Evolutionary conservation across 2,329 filamentous ascomycete genomes (phyloP), one percentile per base, ranked within the genome.

Genomic region (Graphilbum fragrans): DNA sequence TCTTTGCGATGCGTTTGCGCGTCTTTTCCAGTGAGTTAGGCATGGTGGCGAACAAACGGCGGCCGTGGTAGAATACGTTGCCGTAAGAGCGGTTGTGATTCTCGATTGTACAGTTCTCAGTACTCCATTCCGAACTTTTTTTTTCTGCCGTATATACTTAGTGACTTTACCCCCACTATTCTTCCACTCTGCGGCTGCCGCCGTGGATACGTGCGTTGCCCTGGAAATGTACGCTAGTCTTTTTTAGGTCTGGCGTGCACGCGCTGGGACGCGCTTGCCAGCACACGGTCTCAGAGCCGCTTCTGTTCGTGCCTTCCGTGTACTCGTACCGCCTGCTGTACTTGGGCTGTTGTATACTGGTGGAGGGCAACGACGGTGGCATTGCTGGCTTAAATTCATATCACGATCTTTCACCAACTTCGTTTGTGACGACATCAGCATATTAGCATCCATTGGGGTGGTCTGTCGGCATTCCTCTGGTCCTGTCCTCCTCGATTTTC

Each of bases 1-100:
- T 95, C 67, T 94, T 94, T 27, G 78, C 68, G 49, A 96, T 90
- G 49, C 86, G 78, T 65, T 96, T 96, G 48, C 83, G 77, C 18
- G 92, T 83, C 58, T 95, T 96, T 48, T 77, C 66, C 7, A 95
- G 64, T 35, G 80, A 76, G 56, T 78, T 82, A 14, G 85, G 74
- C 87, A 94, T 94, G 20, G 31, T 53, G 23, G 23, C 23, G 23
- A 12, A 7, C 7, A 12, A 7, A 12, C 23, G 7, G 29, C n/a
- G n/a, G 29, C 12, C 29, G 14, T 31, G 29, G 29, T 31, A 16
- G 29, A n/a, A n/a, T 31, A 14, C 11, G 12, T 31, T 31, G 6
- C n/a, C 29, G 29, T 31, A 16, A 31, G 7, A 27, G 25, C 12
- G 12, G 7, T 41, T 25, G 18, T 16, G 7, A 12, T 37, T 27